These are phyloP conservation scores for Cercospora nicotianae DNA, from an alignment of 2,329 filamentous ascomycete genomes.

Conservation along the genomic window DNA sequence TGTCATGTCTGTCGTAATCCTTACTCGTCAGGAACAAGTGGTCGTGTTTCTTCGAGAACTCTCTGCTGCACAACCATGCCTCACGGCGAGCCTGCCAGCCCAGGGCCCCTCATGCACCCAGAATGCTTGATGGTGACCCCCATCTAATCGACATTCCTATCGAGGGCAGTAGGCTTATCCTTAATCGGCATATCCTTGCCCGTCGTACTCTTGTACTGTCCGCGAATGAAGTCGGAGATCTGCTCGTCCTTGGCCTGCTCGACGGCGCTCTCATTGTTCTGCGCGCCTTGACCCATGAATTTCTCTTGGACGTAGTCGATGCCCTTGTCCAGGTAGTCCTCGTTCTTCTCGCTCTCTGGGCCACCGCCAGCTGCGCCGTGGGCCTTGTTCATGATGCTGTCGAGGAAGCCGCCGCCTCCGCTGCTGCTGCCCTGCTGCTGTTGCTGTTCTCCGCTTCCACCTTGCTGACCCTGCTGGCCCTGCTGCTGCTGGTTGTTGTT, in stretches of 20 bases:
- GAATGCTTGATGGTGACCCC: not conserved
- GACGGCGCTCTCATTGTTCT: constrained; percentile 67
- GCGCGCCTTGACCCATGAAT: constrained; percentile 66
- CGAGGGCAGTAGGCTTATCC: constrained; percentile 56
- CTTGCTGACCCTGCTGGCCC: constrained; percentile 18
- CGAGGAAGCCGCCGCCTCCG: constrained; percentile 50
- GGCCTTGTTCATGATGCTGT: constrained; percentile 67
- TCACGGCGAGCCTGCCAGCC: not conserved
- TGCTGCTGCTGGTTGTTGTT: constrained; percentile 31
- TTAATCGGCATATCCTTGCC: constrained; percentile 69
- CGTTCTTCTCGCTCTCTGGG: constrained; percentile 71
- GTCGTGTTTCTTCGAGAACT: not conserved
- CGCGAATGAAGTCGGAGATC: constrained; percentile 70
- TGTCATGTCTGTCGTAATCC: not conserved
- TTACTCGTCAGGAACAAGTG: not conserved
- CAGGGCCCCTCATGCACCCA: not conserved
- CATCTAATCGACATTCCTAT: constrained; percentile 16
- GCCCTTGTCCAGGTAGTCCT: constrained; percentile 77
- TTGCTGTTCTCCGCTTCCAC: constrained; percentile 23
- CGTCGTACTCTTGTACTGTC: constrained; percentile 66
- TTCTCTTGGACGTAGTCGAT: constrained; percentile 78
- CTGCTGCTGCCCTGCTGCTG: constrained; percentile 36
- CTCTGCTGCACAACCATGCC: not conserved
- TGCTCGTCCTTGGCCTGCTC: constrained; percentile 84
- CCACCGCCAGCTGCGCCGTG: constrained; percentile 73